Base-by-base conservation (phyloP, 2,329 filamentous ascomycete genomes). In the Aspergillus brunneoviolaceus region DNA sequence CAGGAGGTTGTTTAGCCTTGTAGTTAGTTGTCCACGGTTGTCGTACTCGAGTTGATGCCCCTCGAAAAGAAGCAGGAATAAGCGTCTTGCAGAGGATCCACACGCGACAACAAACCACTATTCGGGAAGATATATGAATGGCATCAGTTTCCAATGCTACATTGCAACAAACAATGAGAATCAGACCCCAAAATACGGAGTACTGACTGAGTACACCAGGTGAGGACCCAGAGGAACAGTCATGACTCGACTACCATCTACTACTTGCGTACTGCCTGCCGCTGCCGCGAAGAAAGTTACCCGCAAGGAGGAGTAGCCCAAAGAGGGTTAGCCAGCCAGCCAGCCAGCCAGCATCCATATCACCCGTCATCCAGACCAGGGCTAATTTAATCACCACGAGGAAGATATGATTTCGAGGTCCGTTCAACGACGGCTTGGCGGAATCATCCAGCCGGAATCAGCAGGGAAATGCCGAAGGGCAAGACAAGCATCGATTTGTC, bases 341-440 rank as follows among this genome's bases (percentile, higher is more conserved):
- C 23, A 27, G 27, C 27, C 27, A 10, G 27, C 27, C 9, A 10
- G 7, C 27, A 27, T 19, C 19, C 19, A 19, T 19, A 19, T 27
- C 27, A 27, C 7, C 10, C 14, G 23, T 23, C 29, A 14, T 11
- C 11, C 48, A 35, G 16, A 35, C 35, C 47, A 19, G 42, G 47
- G 45, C 62, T 51, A 58, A 49, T 59, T 57, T 51, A 49, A 49
- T 59, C 51, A 49, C 49, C 60, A 58, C 51, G 57, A 62, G 57
- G 51, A 52, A 45, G 51, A 49, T 55, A 54, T 21, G 39, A 52
- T 48, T 50, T 55, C 21, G 29, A 50, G 45, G 27, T 50, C 49
- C 49, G 39, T 50, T 51, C 50, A n/a, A 42, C 50, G 54, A 51
- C 29, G 27, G 55, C 55, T 58, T 55, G 53, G 45, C 33, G 19